Percentiles rank a stretch among this genome's conserved stretches.
Evolutionary conservation across 1,139 yeast species (phyloP).

Genomic region (Sugiyamaella castrensis): DNA sequence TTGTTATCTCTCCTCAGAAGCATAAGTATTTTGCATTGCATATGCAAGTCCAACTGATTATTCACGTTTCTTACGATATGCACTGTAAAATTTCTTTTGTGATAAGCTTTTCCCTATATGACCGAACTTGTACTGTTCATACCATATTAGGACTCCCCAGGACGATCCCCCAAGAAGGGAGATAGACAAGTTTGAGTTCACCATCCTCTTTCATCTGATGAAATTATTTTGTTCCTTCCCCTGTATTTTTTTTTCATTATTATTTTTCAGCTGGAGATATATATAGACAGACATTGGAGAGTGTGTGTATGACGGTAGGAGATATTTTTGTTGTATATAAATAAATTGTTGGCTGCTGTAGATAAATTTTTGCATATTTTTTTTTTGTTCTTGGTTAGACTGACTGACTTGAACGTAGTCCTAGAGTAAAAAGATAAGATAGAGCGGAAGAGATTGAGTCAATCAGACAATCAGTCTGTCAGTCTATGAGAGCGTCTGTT

Average conservation of each 20-base stretch:
- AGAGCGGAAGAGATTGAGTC: no score
- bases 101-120: neutral
- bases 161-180: neutral
- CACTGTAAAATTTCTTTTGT: slow-evolving; percentile 1
- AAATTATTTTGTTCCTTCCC: neutral
- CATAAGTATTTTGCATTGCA: neutral
- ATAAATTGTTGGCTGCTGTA: no score
- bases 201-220: neutral
- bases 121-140: slow-evolving; percentile 4
- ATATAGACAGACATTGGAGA: no score
- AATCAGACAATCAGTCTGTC: no score
- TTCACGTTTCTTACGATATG: neutral
- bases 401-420: no score
- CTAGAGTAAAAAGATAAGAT: no score
- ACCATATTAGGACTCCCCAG: slow-evolving; percentile 7
- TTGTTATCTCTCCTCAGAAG: no score
- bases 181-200: slow-evolving; percentile 1
- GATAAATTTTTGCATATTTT: no score
- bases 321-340: no score
- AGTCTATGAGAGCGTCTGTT: no score
- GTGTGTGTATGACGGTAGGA: no score
- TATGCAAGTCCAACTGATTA: slow-evolving; percentile 2
- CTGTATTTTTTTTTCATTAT: neutral
- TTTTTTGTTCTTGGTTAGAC: no score
- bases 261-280: neutral